A percentile compares a stretch with the other conserved stretches of the same genome.
phyloP scores from a whole-genome alignment of 768 basidiomycete genomes.

The Tylopilus cervinicoccineus region DNA sequence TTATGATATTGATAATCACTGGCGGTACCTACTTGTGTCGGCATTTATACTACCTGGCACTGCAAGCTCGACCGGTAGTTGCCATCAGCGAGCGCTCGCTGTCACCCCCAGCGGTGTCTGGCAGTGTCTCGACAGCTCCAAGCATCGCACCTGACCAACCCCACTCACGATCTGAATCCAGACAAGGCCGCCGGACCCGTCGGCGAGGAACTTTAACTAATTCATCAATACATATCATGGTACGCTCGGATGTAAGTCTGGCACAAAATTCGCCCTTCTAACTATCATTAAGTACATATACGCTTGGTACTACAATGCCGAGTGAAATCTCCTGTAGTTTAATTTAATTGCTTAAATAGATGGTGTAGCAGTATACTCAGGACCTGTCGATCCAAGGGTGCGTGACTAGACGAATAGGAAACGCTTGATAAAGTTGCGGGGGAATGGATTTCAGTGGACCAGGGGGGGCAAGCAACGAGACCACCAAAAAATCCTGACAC shows the following conservation, averaged over 20 bases:
- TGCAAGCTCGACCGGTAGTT: too few species aligned
- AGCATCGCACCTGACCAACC: too few species aligned
- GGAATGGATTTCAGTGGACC: constrained; percentile 33
- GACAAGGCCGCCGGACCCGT: too few species aligned
- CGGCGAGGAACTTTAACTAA: too few species aligned
- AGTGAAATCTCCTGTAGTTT: constrained; percentile 1
- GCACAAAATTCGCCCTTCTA: neutral
- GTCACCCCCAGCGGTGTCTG: too few species aligned
- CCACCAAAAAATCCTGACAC: constrained; percentile 55
- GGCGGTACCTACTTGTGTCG: neutral
- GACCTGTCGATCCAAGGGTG: constrained; percentile 44
- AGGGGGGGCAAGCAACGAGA: constrained; percentile 41
- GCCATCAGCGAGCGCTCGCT: too few species aligned
- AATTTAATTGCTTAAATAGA: constrained; percentile 20
- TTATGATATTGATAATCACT: constrained; percentile 1
- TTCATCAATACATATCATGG: too few species aligned
- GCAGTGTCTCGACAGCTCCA: too few species aligned
- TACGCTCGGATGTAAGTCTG: too few species aligned
- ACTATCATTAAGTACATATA: constrained; percentile 10
- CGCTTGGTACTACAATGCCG: neutral
- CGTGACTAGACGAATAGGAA: constrained; percentile 61
- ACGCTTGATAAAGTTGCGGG: constrained; percentile 40
- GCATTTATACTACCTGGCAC: too few species aligned
- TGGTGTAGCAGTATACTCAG: constrained; percentile 12
- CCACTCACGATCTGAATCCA: too few species aligned